phyloP scores from a whole-genome alignment of 2,329 filamentous ascomycete species.

The Neofusicoccum umdonicola region DNA sequence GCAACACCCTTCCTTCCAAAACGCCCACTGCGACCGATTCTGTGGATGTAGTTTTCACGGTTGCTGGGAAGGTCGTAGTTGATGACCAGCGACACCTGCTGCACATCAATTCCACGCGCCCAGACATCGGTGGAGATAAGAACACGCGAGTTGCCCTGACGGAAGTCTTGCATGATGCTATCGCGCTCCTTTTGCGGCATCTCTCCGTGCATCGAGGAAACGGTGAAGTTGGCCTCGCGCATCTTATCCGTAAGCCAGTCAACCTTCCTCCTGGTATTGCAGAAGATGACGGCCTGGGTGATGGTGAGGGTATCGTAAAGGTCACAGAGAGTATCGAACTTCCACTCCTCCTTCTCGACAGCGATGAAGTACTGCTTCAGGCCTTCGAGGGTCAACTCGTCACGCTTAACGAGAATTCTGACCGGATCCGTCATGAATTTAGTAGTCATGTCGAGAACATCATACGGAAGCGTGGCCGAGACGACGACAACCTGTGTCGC shows the following conservation, averaged over 20 bases:
- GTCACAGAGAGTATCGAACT: constrained; percentile 97
- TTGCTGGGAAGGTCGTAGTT: constrained; percentile 98
- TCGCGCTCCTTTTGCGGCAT: constrained; percentile 99
- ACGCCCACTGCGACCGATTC: constrained; percentile 90
- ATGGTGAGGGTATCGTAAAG: constrained; percentile 98
- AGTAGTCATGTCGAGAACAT: constrained; percentile 97
- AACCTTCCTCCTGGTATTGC: constrained; percentile 97
- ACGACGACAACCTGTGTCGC: constrained; percentile 98
- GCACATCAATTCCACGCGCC: constrained; percentile 97
- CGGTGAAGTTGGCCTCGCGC: constrained; percentile 97
- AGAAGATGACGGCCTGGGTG: constrained; percentile 98
- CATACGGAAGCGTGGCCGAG: constrained; percentile 93
- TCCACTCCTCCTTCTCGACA: constrained; percentile 99
- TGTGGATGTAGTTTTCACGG: constrained; percentile 99
- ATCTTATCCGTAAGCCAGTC: constrained; percentile 99
- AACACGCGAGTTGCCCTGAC: constrained; percentile 92
- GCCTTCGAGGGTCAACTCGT: constrained; percentile 94
- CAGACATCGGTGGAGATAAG: constrained; percentile 97
- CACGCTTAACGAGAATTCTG: constrained; percentile 95
- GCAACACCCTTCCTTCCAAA: constrained; percentile 98
- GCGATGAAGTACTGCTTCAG: constrained; percentile 99
- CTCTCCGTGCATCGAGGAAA: constrained; percentile 97
- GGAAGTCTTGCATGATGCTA: constrained; percentile 98
- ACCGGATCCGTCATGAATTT: constrained; percentile 99
- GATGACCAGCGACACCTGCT: constrained; percentile 97